Evolutionary conservation across 2,329 filamentous ascomycete species (phyloP), one percentile per base, ranked within the genome.

Genomic region (Hysterium pulicare): DNA sequence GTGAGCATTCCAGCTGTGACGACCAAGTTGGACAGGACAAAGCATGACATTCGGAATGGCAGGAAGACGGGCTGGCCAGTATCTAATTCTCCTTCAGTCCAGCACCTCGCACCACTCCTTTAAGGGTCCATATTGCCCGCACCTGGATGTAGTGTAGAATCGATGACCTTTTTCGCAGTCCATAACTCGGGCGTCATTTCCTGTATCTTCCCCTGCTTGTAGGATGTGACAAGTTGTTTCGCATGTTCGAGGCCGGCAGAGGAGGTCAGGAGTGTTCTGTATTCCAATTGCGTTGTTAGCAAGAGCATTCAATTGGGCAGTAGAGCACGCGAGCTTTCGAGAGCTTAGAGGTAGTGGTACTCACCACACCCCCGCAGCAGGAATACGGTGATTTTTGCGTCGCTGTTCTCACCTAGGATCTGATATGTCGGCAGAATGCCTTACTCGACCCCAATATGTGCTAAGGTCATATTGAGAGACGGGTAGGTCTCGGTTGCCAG

Each of bases 1-100:
- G 91, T 93, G 42, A 98, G 84, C 93, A 98, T 98, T 58, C 93
- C 93, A 5, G 84, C 91, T 34, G 93, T 98, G 47, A 97, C 91
- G 44, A 97, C 76, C 66, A 98, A 72, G 70, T 98, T 98, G 51
- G 90, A 90, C 42, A 97, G 71, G 41, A 95, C 90, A 65, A 93
- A 98, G 71, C 81, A 87, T 39, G 91, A 97, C 93, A 98, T 98
- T 65, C 93, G 87, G 67, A 97, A 97, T 16, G 93, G 93, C 15
- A 98, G 78, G 57, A 97, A 81, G 49, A 98, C 90, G 36, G 91
- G 85, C 66, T 90, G 77, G 53, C 93, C 93, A 15, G 90, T 97
- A 69, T 98, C 93, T 94, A 51, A 34, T 34, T 8, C 28, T 24
- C 11, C 24, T 44, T 61, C 45, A 61, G 55, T 42, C 9, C 9